Evolutionary conservation across 2,329 filamentous ascomycete genomes (phyloP).

Genomic region (Parascedosporium putredinis): DNA sequence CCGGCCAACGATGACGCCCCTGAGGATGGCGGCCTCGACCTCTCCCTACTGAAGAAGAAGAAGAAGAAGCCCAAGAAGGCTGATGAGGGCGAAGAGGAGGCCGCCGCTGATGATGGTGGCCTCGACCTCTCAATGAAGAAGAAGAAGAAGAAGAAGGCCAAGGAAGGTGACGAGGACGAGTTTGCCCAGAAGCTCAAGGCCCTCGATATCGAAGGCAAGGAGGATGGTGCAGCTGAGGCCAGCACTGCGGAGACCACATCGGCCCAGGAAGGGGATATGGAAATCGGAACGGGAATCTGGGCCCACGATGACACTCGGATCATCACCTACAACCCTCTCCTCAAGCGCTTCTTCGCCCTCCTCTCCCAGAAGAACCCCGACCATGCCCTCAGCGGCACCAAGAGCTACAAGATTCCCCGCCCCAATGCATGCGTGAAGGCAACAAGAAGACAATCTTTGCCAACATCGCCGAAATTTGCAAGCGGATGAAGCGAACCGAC

Average conservation of each 20-base stretch:
- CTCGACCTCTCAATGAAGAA: conserved; percentile 49
- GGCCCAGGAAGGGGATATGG: conserved; percentile 63
- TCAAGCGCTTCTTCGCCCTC: conserved; percentile 88
- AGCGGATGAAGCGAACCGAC: conserved; percentile 97
- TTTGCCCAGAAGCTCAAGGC: conserved; percentile 52
- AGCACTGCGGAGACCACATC: conserved; percentile 37
- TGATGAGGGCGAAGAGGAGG: conserved; percentile 31
- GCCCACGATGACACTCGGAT: conserved; percentile 65
- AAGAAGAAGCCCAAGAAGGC: conserved; percentile 8
- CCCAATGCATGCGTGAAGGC: conserved; percentile 97
- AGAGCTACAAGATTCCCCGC: conserved; percentile 98
- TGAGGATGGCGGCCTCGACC: conserved; percentile 43
- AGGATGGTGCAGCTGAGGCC: conserved; percentile 37
- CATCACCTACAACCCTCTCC: conserved; percentile 77
- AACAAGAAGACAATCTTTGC: conserved; percentile 99
- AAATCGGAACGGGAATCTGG: conserved; percentile 85
- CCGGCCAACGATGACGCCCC: conserved; percentile 17
- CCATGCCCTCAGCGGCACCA: conserved; percentile 75
- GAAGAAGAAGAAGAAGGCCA: conserved; percentile 46
- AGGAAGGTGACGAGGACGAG: conserved; percentile 49
- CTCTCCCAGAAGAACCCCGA: conserved; percentile 95
- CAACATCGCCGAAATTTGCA: conserved; percentile 98
- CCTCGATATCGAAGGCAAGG: conserved; percentile 50
- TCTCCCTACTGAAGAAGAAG: conserved; percentile 71
- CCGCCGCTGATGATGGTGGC: conserved; percentile 48